These are phyloP conservation scores for Paramecium tetraurelia DNA, from an alignment of 73 alveolate species.

Conservation along the genomic window DNA sequence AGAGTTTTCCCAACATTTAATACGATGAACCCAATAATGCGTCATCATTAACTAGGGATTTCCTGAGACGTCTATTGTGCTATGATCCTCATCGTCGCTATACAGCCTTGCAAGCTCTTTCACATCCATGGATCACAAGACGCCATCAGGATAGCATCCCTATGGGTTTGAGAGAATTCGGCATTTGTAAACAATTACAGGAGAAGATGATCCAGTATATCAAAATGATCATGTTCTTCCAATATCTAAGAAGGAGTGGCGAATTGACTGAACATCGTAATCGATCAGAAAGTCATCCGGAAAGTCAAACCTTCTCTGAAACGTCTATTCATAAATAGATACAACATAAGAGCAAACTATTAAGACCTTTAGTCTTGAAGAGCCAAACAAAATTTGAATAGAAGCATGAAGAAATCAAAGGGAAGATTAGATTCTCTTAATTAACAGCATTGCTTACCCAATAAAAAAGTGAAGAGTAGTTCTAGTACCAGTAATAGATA, in stretches of 20 bases:
- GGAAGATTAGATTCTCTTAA: background rate
- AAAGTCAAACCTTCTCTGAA: background rate
- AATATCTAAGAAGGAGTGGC: background rate
- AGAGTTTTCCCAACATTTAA: background rate
- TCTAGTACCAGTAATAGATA: background rate
- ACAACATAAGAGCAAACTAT: background rate
- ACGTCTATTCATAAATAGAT: background rate
- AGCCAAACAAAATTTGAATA: background rate
- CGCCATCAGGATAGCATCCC: conserved; percentile 41
- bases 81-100: conserved; percentile 39
- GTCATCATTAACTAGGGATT: conserved; percentile 64
- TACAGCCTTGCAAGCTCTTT: conserved; percentile 36
- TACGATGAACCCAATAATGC: conserved; percentile 50
- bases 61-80: conserved; percentile 23
- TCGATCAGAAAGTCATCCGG: background rate
- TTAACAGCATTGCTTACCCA: background rate
- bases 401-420: background rate
- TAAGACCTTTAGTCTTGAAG: background rate
- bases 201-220: background rate
- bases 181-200: background rate
- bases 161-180: conserved; percentile 25
- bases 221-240: background rate
- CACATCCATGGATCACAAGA: conserved; percentile 60
- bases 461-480: background rate
- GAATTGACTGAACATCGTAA: background rate